These are phyloP conservation scores for Lipomyces sp. DNA, from an alignment of 805 yeast genomes.

Conservation along the genomic window DNA sequence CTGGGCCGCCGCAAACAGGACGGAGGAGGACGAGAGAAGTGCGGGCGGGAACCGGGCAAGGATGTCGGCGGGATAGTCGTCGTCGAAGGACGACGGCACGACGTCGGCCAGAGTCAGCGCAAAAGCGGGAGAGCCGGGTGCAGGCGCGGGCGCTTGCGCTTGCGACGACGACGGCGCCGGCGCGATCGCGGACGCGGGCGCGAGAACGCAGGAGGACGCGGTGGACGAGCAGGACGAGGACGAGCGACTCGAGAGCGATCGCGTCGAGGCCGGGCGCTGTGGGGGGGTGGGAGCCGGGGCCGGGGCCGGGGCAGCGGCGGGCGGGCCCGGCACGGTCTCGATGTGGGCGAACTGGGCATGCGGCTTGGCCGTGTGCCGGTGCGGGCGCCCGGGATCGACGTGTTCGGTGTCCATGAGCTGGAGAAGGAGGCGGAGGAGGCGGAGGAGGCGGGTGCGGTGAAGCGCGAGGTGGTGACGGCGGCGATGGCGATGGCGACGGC, in stretches of 20 bases:
- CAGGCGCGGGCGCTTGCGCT: too few relatives aligned
- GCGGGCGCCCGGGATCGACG: background rate
- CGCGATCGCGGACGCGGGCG: too few relatives aligned
- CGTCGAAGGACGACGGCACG: conserved; percentile 19
- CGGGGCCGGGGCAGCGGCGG: conserved; percentile 1
- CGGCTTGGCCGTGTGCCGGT: background rate
- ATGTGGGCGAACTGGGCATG: conserved; percentile 16
- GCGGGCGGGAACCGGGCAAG: conserved; percentile 17
- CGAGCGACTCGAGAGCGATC: background rate
- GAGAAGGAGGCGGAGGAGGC: background rate
- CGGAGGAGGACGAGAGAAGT: background rate
- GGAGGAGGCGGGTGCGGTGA: background rate
- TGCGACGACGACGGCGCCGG: too few relatives aligned
- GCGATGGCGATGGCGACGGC: too few relatives aligned
- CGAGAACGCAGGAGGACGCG: conserved; percentile 12
- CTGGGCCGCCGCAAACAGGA: background rate
- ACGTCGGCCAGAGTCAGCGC: conserved; percentile 11
- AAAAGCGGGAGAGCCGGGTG: background rate
- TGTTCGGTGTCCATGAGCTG: background rate
- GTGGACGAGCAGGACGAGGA: background rate
- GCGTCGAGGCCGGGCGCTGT: background rate
- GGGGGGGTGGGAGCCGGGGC: background rate
- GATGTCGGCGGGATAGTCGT: conserved; percentile 19
- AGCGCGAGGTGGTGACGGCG: background rate
- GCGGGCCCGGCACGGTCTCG: conserved; percentile 9